Conservation (phyloP, 2,329 filamentous ascomycete species). For the Trichothecium sympodiale region DNA sequence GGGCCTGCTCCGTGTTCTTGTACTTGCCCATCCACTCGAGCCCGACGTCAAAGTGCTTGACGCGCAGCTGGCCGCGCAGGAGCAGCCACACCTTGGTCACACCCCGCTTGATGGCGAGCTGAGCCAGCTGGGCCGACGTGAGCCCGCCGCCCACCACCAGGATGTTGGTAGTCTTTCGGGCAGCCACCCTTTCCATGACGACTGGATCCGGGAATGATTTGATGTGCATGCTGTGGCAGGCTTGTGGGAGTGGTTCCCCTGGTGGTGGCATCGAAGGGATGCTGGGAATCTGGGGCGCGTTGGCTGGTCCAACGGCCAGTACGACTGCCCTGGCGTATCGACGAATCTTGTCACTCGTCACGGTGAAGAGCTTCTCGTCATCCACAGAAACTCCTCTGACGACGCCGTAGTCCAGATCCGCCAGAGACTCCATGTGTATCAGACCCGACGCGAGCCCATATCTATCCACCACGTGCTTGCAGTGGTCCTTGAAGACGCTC, state of each 20-base stretch:
- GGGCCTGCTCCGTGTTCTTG: slow-evolving; percentile 64
- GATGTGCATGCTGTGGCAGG: slow-evolving; percentile 56
- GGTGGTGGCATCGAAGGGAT: slow-evolving; percentile 19
- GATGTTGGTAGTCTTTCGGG: slow-evolving; percentile 43
- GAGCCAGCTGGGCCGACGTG: slow-evolving; percentile 63
- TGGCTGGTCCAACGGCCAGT: slow-evolving; percentile 59
- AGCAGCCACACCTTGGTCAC: slow-evolving; percentile 60
- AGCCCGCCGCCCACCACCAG: slow-evolving; percentile 66
- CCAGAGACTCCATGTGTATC: slow-evolving; percentile 48
- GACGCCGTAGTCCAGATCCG: slow-evolving; percentile 48
- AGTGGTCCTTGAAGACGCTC: slow-evolving; percentile 51
- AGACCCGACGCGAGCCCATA: slow-evolving; percentile 37
- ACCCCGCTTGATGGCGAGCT: slow-evolving; percentile 54
- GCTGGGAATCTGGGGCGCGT: slow-evolving; percentile 38
- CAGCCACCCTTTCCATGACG: slow-evolving; percentile 40
- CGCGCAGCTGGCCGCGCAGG: slow-evolving; percentile 46
- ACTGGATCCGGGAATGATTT: slow-evolving; percentile 42
- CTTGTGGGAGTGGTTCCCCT: slow-evolving; percentile 22
- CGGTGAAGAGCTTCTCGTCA: slow-evolving; percentile 49
- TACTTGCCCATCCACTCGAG: slow-evolving; percentile 76
- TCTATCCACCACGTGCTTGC: slow-evolving; percentile 41
- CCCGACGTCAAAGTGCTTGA: slow-evolving; percentile 71
- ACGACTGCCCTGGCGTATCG: slow-evolving; percentile 54
- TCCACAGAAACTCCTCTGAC: slow-evolving; percentile 30
- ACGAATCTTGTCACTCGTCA: slow-evolving; percentile 41